Evolutionary conservation across 148 eudicot genomes (phyloP).

Genomic region (Chenopodium album): DNA sequence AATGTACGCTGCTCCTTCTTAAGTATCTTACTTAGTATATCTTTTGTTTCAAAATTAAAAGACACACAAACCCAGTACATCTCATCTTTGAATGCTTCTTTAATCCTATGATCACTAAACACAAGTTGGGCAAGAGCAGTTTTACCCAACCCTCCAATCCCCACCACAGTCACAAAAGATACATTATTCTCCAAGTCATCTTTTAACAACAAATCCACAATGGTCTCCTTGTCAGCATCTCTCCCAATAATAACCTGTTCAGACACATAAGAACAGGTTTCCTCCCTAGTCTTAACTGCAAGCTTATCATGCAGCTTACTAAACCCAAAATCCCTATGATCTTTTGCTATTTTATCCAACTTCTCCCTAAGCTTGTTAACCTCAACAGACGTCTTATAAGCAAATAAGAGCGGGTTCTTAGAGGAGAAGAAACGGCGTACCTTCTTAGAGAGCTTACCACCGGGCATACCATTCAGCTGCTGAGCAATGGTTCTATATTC

Average conservation of each 20-base stretch:
- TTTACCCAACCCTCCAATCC: slow-evolving; percentile 2
- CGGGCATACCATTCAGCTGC: not conserved
- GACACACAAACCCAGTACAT: slow-evolving; percentile 14
- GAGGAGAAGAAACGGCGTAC: not conserved
- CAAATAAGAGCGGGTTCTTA: no score
- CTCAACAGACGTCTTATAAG: no score
- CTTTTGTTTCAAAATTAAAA: not conserved
- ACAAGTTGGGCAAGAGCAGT: slow-evolving; percentile 16
- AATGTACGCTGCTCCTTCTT: no score
- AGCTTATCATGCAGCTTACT: no score
- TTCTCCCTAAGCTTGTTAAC: no score
- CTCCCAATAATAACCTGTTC: slow-evolving; percentile 4
- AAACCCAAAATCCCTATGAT: no score
- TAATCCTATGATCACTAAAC: no score
- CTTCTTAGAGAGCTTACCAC: slow-evolving; percentile 3
- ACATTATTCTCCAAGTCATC: no score
- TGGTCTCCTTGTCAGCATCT: not conserved
- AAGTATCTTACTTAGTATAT: not conserved
- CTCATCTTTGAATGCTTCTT: no score
- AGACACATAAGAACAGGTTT: not conserved
- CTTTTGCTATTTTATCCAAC: no score
- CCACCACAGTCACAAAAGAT: not conserved
- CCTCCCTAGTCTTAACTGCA: not conserved
- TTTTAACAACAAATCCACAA: no score
- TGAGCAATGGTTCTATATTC: slow-evolving; percentile 12